Evolutionary conservation across 495 filamentous ascomycete species (phyloP), one percentile per base, ranked within the genome.

Genomic region (Aspergillus conjunctus): DNA sequence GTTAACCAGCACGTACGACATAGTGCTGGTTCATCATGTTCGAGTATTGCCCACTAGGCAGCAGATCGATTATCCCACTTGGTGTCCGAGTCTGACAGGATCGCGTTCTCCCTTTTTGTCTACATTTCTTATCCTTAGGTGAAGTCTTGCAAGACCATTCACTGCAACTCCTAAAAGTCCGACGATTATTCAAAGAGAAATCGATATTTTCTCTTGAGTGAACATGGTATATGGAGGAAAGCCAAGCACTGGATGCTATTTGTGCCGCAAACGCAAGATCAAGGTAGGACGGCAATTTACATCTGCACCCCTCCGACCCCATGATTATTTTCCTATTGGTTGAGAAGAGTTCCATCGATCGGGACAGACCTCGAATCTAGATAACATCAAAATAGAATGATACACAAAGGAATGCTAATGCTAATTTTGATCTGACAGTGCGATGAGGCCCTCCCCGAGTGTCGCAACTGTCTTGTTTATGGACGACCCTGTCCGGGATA

Each of bases 181-280:
- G 5, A 26, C 26, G 5, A 26, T 26, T 2, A 26, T 2, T 26
- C 5, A 26, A 26, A 2, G 5, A 26, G 26, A 26, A 26, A 26
- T 26, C 26, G 26, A 26, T 46, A 20, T 12, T 21, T 30, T 50
- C 18, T 48, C 56, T 46, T 15, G 60, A 50, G 31, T 65, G 58
- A 73, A 63, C 45, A 80, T 80, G 77, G 77, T 80, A 18, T 80
- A 79, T 69, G 73, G 71, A 44, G 77, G 75, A 11, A 79, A 75
- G 50, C 75, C 76, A 22, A 80, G 77, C 64, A 78, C 74, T 31
- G 77, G 77, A 64, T 80, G 77, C 71, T 65, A 77, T 67, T 61
- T 78, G 63, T 80, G 77, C 66, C 77, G 77, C 62, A 77, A 73
- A 58, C 71, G 76, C 54, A 80, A 79, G 66, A 79, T 80, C 60